These are phyloP conservation scores for Flueggea neowawraea DNA, from an alignment of 441 rosid genomes.

Conservation along the genomic window DNA sequence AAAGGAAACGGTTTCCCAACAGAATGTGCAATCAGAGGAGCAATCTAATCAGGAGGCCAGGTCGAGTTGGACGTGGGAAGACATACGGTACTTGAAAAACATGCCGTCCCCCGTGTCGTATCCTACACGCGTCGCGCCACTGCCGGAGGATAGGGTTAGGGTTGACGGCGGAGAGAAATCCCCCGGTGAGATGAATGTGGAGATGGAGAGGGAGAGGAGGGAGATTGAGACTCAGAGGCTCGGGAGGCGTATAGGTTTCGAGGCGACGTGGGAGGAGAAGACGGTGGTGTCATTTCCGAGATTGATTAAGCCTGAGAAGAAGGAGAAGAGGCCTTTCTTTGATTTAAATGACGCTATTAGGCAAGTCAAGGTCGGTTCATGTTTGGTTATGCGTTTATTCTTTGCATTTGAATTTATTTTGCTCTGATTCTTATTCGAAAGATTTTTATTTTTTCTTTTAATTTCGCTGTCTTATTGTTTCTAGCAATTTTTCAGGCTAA, in stretches of 20 bases:
- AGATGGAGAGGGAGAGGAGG: conserved; percentile 41
- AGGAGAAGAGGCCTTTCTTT: conserved; percentile 49
- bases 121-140: conserved; percentile 75
- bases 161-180: conserved; percentile 11
- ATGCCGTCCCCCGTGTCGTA: conserved; percentile 61
- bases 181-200: conserved; percentile 9
- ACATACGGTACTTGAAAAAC: conserved; percentile 71
- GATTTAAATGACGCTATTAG: conserved; percentile 86
- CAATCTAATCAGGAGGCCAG: conserved; percentile 14
- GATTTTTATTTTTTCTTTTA: not conserved
- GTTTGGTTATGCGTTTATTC: conserved; percentile 2
- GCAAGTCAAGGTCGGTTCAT: conserved; percentile 70
- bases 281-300: conserved; percentile 58
- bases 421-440: not conserved
- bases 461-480: conserved; percentile 12
- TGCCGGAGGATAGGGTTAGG: conserved; percentile 60
- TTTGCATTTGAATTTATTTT: not conserved
- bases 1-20: not conserved
- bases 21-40: too few relatives aligned
- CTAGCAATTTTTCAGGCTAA: conserved; percentile 50
- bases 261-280: conserved; percentile 31
- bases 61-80: conserved; percentile 61
- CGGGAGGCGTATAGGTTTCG: conserved; percentile 27
- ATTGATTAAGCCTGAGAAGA: conserved; percentile 60
- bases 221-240: conserved; percentile 28